Evolutionary conservation across 1,284 basidiomycete species (phyloP), one percentile per base, ranked within the genome.

Genomic region (Uromyces viciae-fabae): DNA sequence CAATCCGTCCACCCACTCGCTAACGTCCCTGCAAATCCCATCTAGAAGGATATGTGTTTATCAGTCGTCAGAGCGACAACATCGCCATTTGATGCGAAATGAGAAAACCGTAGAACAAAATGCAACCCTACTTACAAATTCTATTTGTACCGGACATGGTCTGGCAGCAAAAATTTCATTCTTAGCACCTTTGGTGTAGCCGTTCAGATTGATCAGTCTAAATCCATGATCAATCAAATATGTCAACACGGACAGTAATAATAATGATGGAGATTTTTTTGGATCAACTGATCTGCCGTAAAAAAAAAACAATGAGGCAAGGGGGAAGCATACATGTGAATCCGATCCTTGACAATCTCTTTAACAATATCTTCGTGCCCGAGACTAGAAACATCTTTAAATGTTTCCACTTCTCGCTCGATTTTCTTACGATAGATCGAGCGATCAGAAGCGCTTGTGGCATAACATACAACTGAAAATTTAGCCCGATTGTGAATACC

Each of bases 101-200:
- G 11, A 11, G 22, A 49, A 11, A 49, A 11, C 22, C 22, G 25
- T 38, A 31, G 28, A 43, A 79, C 2, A 52, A 46, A 38, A 58
- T 83, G 66, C 84, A 85, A n/a, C 36, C 33, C 14, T 17, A 69
- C 85, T 85, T 84, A 86, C 85, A 56, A 90, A 87, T 80, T 90
- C 89, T 83, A 91, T 87, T 84, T 91, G 90, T 11, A 91, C 85
- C 0, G 90, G 90, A 79, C 88, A 88, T 19, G 90, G 89, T 38
- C 90, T 86, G 0, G 88, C 88, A 9, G 90, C 90, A 82, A 91
- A 91, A 17, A 91, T 87, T 82, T 91, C 90, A 83, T 91, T 91
- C 72, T 88, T 85, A 2, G 90, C 89, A 14, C 90, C 90, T 84
- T 90, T 91, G n/a, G 90, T 91, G 82, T 91, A 91, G 3, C 90